Conservation (phyloP, 1,284 basidiomycete species). For the Irpex sp. region DNA sequence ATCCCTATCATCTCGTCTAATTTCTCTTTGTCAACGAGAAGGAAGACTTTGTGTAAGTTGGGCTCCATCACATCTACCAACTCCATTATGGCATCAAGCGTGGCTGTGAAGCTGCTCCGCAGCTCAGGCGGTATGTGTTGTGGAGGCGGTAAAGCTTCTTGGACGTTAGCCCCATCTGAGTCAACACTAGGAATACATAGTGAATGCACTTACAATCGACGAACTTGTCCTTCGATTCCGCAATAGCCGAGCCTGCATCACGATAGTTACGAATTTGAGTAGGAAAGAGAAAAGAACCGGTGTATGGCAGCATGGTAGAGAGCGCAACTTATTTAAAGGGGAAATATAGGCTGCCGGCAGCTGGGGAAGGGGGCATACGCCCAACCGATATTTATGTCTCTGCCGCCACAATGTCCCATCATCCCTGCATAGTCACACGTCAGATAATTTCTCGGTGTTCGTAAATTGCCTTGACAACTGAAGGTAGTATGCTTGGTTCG, state of each 20-base stretch:
- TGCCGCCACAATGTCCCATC: not conserved
- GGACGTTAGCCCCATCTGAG: not conserved
- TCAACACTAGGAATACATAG: not conserved
- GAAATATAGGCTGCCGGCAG: not conserved
- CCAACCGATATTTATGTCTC: not conserved
- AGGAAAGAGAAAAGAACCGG: not conserved
- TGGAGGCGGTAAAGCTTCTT: not conserved
- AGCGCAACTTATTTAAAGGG: not conserved
- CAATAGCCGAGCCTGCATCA: not conserved
- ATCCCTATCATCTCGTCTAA: not conserved
- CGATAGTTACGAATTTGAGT: not conserved
- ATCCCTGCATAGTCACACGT: not conserved
- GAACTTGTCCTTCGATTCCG: not conserved
- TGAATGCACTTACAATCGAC: not conserved
- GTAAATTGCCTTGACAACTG: not conserved
- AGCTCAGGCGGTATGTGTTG: not conserved
- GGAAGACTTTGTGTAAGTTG: conserved; percentile 3
- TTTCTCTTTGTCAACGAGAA: not conserved
- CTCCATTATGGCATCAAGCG: not conserved
- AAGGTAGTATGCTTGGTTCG: not conserved
- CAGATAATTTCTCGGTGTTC: not conserved
- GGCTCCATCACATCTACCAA: not conserved
- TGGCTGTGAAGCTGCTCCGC: not conserved
- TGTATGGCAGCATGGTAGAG: not conserved
- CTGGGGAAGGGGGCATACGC: not conserved